A percentile compares a stretch with the other conserved stretches of the same genome.
Conservation (phyloP, 202 grass and related monocot genomes). For the Dendrocalamus latiflorus region DNA sequence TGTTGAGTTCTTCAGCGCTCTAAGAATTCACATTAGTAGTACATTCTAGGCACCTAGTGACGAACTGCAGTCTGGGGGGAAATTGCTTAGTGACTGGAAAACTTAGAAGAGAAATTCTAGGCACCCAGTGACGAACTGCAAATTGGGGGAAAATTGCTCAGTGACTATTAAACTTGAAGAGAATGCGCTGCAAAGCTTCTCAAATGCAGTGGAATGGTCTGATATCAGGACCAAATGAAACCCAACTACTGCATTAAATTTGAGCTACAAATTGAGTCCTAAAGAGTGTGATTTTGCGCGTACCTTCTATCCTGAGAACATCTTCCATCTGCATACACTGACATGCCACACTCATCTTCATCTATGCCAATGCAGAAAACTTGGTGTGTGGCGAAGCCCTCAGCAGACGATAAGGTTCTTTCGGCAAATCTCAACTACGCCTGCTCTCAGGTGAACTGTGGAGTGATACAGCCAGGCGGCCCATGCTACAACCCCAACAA, state of each 20-base stretch:
- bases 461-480: slow-evolving; percentile 46
- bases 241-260: background rate
- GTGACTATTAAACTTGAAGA: background rate
- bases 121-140: background rate
- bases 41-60: background rate
- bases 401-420: slow-evolving; percentile 42
- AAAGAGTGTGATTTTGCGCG: background rate
- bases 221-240: background rate
- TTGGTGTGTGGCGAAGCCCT: slow-evolving; percentile 76
- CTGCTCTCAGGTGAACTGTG: slow-evolving; percentile 57
- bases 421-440: slow-evolving; percentile 52
- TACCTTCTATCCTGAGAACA: background rate
- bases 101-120: background rate
- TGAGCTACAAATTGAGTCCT: background rate
- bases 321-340: background rate
- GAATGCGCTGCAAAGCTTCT: background rate
- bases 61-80: background rate
- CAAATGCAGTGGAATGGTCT: background rate
- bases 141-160: background rate
- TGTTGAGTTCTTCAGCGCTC: background rate
- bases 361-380: slow-evolving; percentile 43
- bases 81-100: background rate
- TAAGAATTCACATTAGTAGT: background rate
- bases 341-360: background rate
- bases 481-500: slow-evolving; percentile 59